Base-by-base conservation (phyloP, 106 monocot genomes). In the Allium cepa region DNA sequence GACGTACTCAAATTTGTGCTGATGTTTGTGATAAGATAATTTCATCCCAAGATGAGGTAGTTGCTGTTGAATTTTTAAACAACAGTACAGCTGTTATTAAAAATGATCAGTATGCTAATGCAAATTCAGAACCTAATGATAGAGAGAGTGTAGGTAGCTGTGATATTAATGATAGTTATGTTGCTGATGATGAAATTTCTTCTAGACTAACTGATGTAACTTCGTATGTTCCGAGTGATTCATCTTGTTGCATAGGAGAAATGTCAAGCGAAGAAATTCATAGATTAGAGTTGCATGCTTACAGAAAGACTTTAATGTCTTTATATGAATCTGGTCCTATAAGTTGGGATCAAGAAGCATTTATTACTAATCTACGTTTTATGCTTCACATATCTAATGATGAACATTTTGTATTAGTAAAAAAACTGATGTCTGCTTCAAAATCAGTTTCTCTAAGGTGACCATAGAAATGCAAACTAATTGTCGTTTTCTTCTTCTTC, bases 11-110 rank as follows among this genome's bases (percentile, higher is more conserved):
- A 36, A 36, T 4, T 36, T 36, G 0, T 36, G 0, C 36, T 36
- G 36, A 36, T 36, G 36, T 36, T 36, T 36, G 36, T 36, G 36
- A 36, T 36, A 36, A 36, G 36, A 50, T 49, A 55, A 9, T 58
- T 48, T 57, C 72, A 73, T 50, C 56, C 48, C 69, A 71, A 9
- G 62, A 75, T 59, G 72, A 83, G 79, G 83, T 79, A 79, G 76
- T 76, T 76, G 79, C 52, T 79, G 76, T 60, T 79, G 22, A 66
- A 74, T 75, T 67, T 50, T 63, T 79, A 62, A 67, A 75, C 59
- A 64, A 79, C 64, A 73, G 69, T 59, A 59, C 52, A 51, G 52
- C 36, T 3, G 36, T 36, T 36, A 5, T 18, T 73, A 12, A 11
- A 47, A 47, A 45, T 47, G 53, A 55, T 16, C 46, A 26, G 36